These are phyloP conservation scores for Raddia distichophylla DNA, from an alignment of 176 grass and related monocot genomes.

Conservation along the genomic window DNA sequence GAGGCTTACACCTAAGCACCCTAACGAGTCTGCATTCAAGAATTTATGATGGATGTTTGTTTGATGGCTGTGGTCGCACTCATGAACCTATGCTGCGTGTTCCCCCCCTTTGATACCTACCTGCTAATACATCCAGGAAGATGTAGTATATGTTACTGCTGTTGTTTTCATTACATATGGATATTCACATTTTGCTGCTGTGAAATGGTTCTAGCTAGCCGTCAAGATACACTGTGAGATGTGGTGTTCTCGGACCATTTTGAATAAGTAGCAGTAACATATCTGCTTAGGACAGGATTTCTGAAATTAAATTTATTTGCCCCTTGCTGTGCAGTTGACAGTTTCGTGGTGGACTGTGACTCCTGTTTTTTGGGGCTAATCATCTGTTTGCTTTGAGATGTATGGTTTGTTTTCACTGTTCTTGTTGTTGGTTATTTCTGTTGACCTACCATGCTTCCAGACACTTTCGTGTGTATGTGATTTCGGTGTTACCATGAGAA, in stretches of 20 bases:
- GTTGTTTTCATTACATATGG: constrained; percentile 15
- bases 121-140: constrained; percentile 33
- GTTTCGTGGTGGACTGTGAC: neutral
- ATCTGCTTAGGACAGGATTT: constrained; percentile 1
- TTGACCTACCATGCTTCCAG: neutral
- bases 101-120: neutral
- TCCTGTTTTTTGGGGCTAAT: neutral
- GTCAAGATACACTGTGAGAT: neutral
- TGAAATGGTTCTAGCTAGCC: neutral
- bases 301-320: neutral
- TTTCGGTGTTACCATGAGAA: neutral
- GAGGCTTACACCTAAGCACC: constrained; percentile 77
- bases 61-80: neutral
- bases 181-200: neutral
- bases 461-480: neutral
- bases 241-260: neutral
- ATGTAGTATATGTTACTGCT: neutral
- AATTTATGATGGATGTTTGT: constrained; percentile 64
- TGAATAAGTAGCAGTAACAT: constrained; percentile 34
- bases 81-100: neutral
- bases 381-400: neutral
- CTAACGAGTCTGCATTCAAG: constrained; percentile 82
- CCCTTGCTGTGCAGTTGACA: neutral
- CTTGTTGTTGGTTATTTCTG: neutral
- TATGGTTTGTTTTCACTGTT: neutral